Evolutionary conservation across 2,329 filamentous ascomycete genomes (phyloP), one percentile per base, ranked within the genome.

Genomic region (Beauveria bassiana): DNA sequence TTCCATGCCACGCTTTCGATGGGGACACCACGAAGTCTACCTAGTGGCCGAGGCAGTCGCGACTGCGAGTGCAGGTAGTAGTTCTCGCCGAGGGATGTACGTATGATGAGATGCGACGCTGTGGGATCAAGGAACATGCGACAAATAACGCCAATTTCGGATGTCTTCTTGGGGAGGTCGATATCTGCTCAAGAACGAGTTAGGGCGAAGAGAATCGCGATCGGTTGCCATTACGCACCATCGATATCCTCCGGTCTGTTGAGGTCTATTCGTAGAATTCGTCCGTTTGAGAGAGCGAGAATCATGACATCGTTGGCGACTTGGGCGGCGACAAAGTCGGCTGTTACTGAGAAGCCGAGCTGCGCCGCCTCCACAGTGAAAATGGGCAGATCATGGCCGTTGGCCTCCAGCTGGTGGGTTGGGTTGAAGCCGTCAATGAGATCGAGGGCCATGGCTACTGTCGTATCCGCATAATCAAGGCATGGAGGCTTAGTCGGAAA

Each of bases 111-210:
- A 77, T 99, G 95, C 6, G 92, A 97, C 31, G 95, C 95, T 12
- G 93, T 96, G 31, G 95, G 93, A 71, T 99, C 95, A 70, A 99
- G 89, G 77, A 99, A 99, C 84, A 99, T 91, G 78, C 90, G 91
- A 68, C 90, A 88, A 70, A 99, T 98, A 58, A 96, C 84, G 67
- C 95, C 95, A 63, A 95, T 85, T 73, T 99, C 93, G 43, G 91
- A 88, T 18, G 91, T 86, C 70, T 93, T 95, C 78, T 96, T 96
- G 43, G 95, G 95, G 8, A 99, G 85, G 74, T 99, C 95, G 73
- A 99, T 96, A 75, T 99, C 93, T 96, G 68, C 10, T 59, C 10
- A 46, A 14, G 45, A 8, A 22, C 22, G 12, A n/a, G 59, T 64
- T 61, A 64, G 61, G 58, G 62, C 18, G 14, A n/a, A 3, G 42